phyloP scores from a whole-genome alignment of 2,329 filamentous ascomycete species.

The Teratosphaeriaceae sp. region DNA sequence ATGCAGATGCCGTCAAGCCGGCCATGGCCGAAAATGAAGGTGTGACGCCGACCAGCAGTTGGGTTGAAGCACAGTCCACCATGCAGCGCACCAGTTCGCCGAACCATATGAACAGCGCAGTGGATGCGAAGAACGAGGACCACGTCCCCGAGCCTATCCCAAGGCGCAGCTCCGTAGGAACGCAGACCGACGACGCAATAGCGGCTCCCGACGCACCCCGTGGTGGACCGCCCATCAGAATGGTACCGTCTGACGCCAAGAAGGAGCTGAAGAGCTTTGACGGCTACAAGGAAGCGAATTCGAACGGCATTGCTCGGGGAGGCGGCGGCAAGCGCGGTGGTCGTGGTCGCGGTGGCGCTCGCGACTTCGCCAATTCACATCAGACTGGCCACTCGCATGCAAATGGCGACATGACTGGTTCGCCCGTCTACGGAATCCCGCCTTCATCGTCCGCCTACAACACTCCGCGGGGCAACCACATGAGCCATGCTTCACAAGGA shows the following conservation, averaged over 20 bases:
- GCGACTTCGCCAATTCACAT: slow-evolving; percentile 27
- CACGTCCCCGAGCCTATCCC: slow-evolving; percentile 14
- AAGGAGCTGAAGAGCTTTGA: slow-evolving; percentile 19
- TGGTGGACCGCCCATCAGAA: slow-evolving; percentile 4
- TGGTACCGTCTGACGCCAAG: slow-evolving; percentile 15
- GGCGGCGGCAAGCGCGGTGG: slow-evolving; percentile 28
- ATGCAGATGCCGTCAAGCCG: neutral
- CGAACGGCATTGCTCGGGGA: slow-evolving; percentile 14
- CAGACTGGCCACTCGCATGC: slow-evolving; percentile 14
- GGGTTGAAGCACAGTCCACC: slow-evolving; percentile 4
- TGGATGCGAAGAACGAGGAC: slow-evolving; percentile 12
- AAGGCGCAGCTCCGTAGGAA: slow-evolving; percentile 8
- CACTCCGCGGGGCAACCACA: slow-evolving; percentile 21
- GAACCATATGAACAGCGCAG: slow-evolving; percentile 3
- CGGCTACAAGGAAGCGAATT: slow-evolving; percentile 18
- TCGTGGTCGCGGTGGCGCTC: slow-evolving; percentile 27
- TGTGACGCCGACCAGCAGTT: neutral
- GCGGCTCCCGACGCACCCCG: neutral
- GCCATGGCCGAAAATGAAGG: neutral
- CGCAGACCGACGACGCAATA: slow-evolving; percentile 8
- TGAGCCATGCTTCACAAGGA: slow-evolving; percentile 26
- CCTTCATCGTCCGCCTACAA: slow-evolving; percentile 25
- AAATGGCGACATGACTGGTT: slow-evolving; percentile 21
- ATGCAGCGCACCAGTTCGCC: slow-evolving; percentile 8
- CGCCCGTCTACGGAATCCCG: slow-evolving; percentile 16